Base-by-base conservation (phyloP, 2,329 filamentous ascomycete genomes). In the Fusarium bulbicola region DNA sequence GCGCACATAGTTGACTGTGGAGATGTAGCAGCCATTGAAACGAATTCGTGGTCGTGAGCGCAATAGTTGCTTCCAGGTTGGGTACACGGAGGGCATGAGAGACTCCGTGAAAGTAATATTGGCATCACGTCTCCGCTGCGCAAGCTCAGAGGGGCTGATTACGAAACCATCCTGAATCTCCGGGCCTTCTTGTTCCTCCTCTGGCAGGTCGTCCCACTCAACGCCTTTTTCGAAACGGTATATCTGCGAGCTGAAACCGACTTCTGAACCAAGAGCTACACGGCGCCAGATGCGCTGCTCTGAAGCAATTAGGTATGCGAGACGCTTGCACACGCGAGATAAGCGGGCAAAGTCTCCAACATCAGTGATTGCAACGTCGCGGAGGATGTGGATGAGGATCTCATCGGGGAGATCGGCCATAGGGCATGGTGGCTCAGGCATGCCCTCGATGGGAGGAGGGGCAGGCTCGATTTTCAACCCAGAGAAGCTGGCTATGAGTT, bases 1-100 rank as follows among this genome's bases (percentile, higher is more conserved):
- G 30, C 96, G 93, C 56, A 94, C 91, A 83, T 99, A 99, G 84
- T 98, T 98, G 66, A 97, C 95, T 0, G 95, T 98, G 81, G 91
- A 94, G 82, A 99, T 98, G 84, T 99, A 99, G 82, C 94, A 93
- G 32, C 96, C 96, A 78, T 96, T 96, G 86, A 97, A 99, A 65
- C 96, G 93, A 68, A 98, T 88, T 47, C 96, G 92, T 6, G 96
- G 95, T 20, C 95, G 92, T 10, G 86, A 85, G 43, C 92, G 93
- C 84, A 97, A 97, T 85, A 97, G 93, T 59, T 85, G 82, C 77
- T 88, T 84, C 89, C 90, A 92, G 5, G 88, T 82, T 7, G 82
- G 78, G 76, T 90, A 91, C 1, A 82, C 77, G 7, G 79, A 79
- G 4, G 82, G 82, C 28, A 86, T 80, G 37, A 89, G 81, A 6